Evolutionary conservation across 192 early-diverging fungal genomes (phyloP).

Genomic region (Gonapodya prolifera): DNA sequence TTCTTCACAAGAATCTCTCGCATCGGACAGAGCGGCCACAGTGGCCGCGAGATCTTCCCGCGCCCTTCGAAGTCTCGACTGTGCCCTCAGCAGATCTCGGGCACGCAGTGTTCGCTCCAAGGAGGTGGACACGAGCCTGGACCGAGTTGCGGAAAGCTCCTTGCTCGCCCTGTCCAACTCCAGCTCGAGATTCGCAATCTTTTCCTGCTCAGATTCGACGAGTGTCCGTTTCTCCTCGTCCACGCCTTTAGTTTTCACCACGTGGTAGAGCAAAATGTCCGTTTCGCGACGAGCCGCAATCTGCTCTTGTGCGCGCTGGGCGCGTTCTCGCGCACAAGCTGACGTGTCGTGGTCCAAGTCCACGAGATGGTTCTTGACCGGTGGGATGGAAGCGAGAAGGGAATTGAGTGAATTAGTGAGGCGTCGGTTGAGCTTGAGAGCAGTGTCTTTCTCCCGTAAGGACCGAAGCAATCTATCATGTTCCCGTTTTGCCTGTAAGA

Average conservation of each 20-base stretch:
- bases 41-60: constrained; percentile 33
- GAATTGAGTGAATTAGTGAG: constrained; percentile 12
- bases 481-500: constrained; percentile 35
- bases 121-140: background rate
- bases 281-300: constrained; percentile 28
- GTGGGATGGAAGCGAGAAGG: constrained; percentile 22
- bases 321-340: constrained; percentile 23
- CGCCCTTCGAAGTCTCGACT: constrained; percentile 21
- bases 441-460: constrained; percentile 43
- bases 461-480: constrained; percentile 39
- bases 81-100: constrained; percentile 39
- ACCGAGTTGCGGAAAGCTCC: background rate
- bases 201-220: constrained; percentile 19
- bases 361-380: constrained; percentile 30
- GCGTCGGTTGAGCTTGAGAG: constrained; percentile 32
- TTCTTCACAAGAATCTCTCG: constrained; percentile 34
- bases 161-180: constrained; percentile 30
- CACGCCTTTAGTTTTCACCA: constrained; percentile 30
- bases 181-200: constrained; percentile 30
- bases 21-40: constrained; percentile 37
- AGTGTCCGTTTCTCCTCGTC: constrained; percentile 33
- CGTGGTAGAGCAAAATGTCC: constrained; percentile 34
- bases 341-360: constrained; percentile 25
- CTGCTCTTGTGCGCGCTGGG: constrained; percentile 21
- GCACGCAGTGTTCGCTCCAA: constrained; percentile 1